These are phyloP conservation scores for Stagonosporopsis cucurbitacearum DNA, from an alignment of 2,329 filamentous ascomycete species.

Conservation along the genomic window DNA sequence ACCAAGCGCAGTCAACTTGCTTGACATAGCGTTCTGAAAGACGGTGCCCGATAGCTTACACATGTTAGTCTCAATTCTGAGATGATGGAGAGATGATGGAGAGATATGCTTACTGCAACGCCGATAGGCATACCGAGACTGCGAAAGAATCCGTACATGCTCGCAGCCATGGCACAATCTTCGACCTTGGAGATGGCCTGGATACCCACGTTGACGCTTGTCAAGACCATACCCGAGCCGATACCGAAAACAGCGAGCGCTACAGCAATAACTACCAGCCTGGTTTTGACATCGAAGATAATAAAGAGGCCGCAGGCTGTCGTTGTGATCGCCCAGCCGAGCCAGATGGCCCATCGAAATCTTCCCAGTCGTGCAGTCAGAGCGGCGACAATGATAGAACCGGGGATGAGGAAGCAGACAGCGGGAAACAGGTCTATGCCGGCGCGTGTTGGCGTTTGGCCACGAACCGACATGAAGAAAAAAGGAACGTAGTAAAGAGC, in stretches of 20 bases:
- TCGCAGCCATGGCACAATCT: conserved; percentile 44
- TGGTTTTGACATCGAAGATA: conserved; percentile 45
- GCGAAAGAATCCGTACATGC: conserved; percentile 50
- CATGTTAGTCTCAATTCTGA: conserved; percentile 1
- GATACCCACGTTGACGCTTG: conserved; percentile 49
- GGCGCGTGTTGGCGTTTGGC: conserved; percentile 41
- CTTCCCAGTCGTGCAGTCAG: conserved; percentile 35
- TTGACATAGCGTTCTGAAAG: conserved; percentile 51
- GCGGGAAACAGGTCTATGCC: conserved; percentile 50
- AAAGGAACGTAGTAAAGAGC: conserved; percentile 54
- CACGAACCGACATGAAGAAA: conserved; percentile 50
- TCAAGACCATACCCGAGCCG: conserved; percentile 53
- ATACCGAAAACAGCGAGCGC: conserved; percentile 50
- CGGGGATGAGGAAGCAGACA: conserved; percentile 42
- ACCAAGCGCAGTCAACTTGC: conserved; percentile 30
- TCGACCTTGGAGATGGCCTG: conserved; percentile 47
- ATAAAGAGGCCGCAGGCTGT: conserved; percentile 49
- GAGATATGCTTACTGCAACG: conserved; percentile 40
- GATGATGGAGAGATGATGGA: neutral
- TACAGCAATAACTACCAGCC: conserved; percentile 45
- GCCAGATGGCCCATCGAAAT: conserved; percentile 53
- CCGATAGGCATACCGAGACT: conserved; percentile 56
- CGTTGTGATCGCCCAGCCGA: conserved; percentile 51
- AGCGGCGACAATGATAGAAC: conserved; percentile 33
- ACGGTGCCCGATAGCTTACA: conserved; percentile 39